phyloP scores from a whole-genome alignment of 2,329 filamentous ascomycete species.

The Trichoderma sp. region DNA sequence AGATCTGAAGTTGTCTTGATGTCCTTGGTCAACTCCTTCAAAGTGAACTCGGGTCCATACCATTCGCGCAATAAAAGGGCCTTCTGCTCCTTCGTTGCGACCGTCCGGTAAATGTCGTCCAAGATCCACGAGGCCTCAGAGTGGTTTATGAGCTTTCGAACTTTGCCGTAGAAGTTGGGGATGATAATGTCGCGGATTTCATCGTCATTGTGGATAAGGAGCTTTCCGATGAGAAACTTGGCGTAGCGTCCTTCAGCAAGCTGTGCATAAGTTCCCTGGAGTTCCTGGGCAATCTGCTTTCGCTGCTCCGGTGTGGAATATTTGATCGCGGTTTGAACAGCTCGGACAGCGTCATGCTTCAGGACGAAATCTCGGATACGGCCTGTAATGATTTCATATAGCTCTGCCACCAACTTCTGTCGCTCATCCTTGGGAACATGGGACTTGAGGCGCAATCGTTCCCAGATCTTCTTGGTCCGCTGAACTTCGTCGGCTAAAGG shows the following conservation, averaged over 20 bases:
- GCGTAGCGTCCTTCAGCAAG: constrained; percentile 94
- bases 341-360: constrained; percentile 96
- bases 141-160: constrained; percentile 91
- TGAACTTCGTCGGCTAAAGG: constrained; percentile 87
- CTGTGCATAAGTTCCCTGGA: constrained; percentile 78
- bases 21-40: constrained; percentile 62
- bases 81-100: constrained; percentile 84
- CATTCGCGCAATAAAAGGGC: constrained; percentile 83
- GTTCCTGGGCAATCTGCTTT: constrained; percentile 79
- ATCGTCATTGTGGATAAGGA: constrained; percentile 86
- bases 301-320: constrained; percentile 84
- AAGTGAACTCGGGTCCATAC: constrained; percentile 90
- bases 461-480: constrained; percentile 95
- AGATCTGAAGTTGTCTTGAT: constrained; percentile 65
- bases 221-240: constrained; percentile 94
- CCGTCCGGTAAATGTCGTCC: constrained; percentile 90
- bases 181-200: constrained; percentile 87
- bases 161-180: constrained; percentile 90
- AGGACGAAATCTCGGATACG: constrained; percentile 93
- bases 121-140: constrained; percentile 96
- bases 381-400: constrained; percentile 88
- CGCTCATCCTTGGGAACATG: constrained; percentile 89
- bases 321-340: constrained; percentile 95
- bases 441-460: constrained; percentile 86
- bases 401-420: constrained; percentile 79